These are phyloP conservation scores for Sistotremastrum suecicum DNA, from an alignment of 768 basidiomycete genomes.

Conservation along the genomic window DNA sequence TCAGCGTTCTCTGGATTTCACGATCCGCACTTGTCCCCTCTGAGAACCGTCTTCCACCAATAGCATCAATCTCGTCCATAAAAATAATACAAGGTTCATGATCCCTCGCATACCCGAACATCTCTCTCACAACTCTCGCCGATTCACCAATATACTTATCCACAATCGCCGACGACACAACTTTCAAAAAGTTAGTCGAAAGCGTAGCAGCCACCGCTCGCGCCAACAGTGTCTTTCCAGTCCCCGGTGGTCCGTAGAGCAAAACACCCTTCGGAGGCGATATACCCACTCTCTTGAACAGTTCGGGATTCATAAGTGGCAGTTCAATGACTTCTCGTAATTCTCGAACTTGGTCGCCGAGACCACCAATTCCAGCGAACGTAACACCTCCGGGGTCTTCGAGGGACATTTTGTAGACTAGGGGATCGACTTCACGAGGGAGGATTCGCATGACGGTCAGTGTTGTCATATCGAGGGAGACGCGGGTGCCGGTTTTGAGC, in stretches of 20 bases:
- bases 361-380: constrained; percentile 93
- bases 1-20: constrained; percentile 95
- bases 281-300: constrained; percentile 93
- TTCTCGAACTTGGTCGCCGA: constrained; percentile 93
- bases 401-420: constrained; percentile 99
- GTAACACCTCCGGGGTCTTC: constrained; percentile 94
- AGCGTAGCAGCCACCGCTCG: constrained; percentile 92
- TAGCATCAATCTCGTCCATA: constrained; percentile 98
- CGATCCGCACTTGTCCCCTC: constrained; percentile 97
- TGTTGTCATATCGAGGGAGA: constrained; percentile 98
- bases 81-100: constrained; percentile 98
- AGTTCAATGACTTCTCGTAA: constrained; percentile 96
- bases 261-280: constrained; percentile 93
- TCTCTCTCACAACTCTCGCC: constrained; percentile 89
- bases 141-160: constrained; percentile 99
- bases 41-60: constrained; percentile 80
- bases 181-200: constrained; percentile 94
- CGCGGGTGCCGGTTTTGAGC: constrained; percentile 87
- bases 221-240: constrained; percentile 91
- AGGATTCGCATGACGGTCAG: constrained; percentile 97
- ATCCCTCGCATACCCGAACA: constrained; percentile 96
- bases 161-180: constrained; percentile 95
- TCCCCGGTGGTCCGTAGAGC: constrained; percentile 92
- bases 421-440: constrained; percentile 92
- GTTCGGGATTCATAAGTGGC: constrained; percentile 84